Percentiles rank a stretch among this genome's conserved stretches.
Evolutionary conservation across 345 rosid genomes (phyloP).

Genomic region (Cardamine chenopodiifolia): DNA sequence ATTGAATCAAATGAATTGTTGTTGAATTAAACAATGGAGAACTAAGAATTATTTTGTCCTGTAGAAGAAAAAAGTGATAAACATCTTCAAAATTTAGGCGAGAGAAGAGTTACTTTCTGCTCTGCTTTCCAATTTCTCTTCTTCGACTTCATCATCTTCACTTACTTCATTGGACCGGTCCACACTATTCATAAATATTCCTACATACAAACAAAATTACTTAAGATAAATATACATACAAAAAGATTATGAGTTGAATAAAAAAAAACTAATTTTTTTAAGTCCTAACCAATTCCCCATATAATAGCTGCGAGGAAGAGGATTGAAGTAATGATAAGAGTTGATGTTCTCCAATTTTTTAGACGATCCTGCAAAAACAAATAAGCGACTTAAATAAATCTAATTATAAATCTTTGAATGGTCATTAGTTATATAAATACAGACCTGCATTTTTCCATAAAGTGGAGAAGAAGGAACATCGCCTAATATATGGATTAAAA

Average conservation of each 20-base stretch:
- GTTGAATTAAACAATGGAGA: constrained; percentile 16
- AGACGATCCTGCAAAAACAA: constrained; percentile 56
- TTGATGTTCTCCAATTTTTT: constrained; percentile 78
- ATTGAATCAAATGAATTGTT: constrained; percentile 33
- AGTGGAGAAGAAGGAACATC: constrained; percentile 99
- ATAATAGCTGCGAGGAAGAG: constrained; percentile 76
- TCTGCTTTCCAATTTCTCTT: constrained; percentile 27
- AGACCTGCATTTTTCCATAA: constrained; percentile 88
- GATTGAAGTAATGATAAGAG: constrained; percentile 75
- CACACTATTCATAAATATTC: constrained; percentile 70
- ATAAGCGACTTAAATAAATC: background rate
- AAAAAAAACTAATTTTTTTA: background rate
- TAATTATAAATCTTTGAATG: background rate
- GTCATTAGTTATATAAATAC: background rate
- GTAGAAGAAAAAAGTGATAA: constrained; percentile 1
- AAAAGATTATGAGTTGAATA: background rate
- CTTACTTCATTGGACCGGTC: constrained; percentile 64
- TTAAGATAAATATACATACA: background rate
- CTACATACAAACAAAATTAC: constrained; percentile 45
- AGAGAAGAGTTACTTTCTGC: constrained; percentile 26
- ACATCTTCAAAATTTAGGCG: constrained; percentile 30
- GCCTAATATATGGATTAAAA: constrained; percentile 88
- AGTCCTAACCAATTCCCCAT: constrained; percentile 74
- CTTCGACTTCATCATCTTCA: constrained; percentile 37
- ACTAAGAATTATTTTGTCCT: constrained; percentile 9